Evolutionary conservation across 306 rosid species (phyloP).

Genomic region (Alnus glutinosa): DNA sequence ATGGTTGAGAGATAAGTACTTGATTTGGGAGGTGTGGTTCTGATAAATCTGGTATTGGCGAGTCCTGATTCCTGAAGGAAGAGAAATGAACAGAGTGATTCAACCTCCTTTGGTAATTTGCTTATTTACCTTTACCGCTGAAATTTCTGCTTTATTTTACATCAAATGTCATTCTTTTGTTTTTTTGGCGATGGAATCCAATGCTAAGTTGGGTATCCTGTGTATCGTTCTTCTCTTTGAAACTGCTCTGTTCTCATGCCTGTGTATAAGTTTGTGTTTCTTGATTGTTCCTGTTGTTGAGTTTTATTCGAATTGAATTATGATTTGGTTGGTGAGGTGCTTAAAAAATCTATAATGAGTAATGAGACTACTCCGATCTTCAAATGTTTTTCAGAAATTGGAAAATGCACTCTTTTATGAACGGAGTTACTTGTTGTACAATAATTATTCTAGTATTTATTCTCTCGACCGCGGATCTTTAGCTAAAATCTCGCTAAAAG

Average conservation of each 20-base stretch:
- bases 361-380: conserved; percentile 19
- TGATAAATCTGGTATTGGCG: conserved; percentile 27
- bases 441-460: conserved; percentile 5
- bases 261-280: neutral
- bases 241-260: neutral
- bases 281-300: conserved; percentile 13
- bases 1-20: conserved; percentile 41
- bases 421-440: conserved; percentile 11
- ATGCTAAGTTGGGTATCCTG: conserved; percentile 6
- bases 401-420: conserved; percentile 16
- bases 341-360: conserved; percentile 2
- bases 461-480: neutral
- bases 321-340: conserved; percentile 2
- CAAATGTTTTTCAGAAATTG: conserved; percentile 10
- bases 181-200: conserved; percentile 8
- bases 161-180: conserved; percentile 18
- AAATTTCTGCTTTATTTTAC: conserved; percentile 19
- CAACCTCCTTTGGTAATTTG: conserved; percentile 84
- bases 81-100: conserved; percentile 72
- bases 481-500: conserved; percentile 2
- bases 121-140: neutral
- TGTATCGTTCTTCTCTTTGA: conserved; percentile 2
- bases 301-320: conserved; percentile 20
- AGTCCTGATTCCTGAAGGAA: conserved; percentile 20
- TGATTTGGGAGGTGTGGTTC: conserved; percentile 35